These are phyloP conservation scores for Pseudomassariella vexata DNA, from an alignment of 2,329 filamentous ascomycete species.

Conservation along the genomic window DNA sequence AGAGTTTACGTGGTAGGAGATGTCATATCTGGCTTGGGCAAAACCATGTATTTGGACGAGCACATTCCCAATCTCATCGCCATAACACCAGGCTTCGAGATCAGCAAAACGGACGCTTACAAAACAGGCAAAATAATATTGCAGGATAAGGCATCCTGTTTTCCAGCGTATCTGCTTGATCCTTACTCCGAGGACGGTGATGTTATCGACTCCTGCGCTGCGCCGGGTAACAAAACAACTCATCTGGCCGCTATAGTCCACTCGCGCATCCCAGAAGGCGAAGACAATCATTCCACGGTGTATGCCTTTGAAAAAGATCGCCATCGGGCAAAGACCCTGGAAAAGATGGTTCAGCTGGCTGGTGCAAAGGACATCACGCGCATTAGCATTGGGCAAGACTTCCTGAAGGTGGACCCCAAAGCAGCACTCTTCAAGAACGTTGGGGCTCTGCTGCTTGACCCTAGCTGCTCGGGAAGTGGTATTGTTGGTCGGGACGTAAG, in stretches of 20 bases:
- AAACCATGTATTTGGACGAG: conserved; percentile 64
- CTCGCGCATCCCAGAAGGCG: conserved; percentile 31
- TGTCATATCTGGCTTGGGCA: conserved; percentile 41
- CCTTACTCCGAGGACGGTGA: conserved; percentile 62
- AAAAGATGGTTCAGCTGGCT: conserved; percentile 78
- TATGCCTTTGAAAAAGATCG: conserved; percentile 77
- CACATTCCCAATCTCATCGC: conserved; percentile 82
- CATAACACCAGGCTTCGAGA: conserved; percentile 63
- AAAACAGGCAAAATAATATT: conserved; percentile 73
- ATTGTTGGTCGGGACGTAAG: conserved; percentile 85
- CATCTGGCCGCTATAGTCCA: conserved; percentile 75
- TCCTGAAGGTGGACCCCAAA: conserved; percentile 66
- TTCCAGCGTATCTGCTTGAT: conserved; percentile 83
- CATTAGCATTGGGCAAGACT: conserved; percentile 73
- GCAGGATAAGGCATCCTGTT: conserved; percentile 96
- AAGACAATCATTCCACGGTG: conserved; percentile 40
- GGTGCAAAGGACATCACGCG: conserved; percentile 62
- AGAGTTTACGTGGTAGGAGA: conserved; percentile 50
- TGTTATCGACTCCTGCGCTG: conserved; percentile 87
- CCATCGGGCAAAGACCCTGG: conserved; percentile 65
- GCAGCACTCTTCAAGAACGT: conserved; percentile 61
- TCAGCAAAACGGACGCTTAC: conserved; percentile 71
- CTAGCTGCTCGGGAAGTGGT: conserved; percentile 91
- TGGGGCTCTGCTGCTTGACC: conserved; percentile 79
- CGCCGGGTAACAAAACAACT: conserved; percentile 96